Percentiles rank a stretch among this genome's conserved stretches.
Evolutionary conservation across 345 rosid genomes (phyloP).

Genomic region (Turnera subulata): DNA sequence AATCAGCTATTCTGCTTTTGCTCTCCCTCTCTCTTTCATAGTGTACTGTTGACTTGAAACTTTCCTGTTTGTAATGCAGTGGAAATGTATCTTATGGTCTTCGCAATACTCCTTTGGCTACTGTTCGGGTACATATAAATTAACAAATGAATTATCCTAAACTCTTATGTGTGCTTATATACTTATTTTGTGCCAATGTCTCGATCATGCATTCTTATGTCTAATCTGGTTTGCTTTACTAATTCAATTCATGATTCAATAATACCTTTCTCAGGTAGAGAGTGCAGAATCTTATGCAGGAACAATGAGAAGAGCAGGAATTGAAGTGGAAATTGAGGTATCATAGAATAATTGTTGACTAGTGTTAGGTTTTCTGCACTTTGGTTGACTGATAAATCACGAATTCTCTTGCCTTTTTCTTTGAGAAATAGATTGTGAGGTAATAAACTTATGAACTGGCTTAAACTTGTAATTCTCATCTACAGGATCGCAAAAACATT

Average conservation of each 20-base stretch:
- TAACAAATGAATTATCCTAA: not conserved
- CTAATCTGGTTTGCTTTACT: too few relatives aligned
- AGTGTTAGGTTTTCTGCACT: not conserved
- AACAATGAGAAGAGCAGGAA: not conserved
- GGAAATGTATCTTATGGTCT: conserved; percentile 81
- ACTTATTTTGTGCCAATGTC: too few relatives aligned
- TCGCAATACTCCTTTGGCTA: conserved; percentile 73
- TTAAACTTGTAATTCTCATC: conserved; percentile 1
- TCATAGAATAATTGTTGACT: not conserved
- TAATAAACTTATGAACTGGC: not conserved
- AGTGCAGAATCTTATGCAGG: not conserved
- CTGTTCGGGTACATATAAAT: conserved; percentile 47
- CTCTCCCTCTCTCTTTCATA: not conserved
- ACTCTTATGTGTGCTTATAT: too few relatives aligned
- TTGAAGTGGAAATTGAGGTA: not conserved
- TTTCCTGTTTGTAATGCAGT: conserved; percentile 42
- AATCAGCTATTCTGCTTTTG: not conserved
- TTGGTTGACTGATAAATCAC: not conserved
- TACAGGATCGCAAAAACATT: conserved; percentile 59
- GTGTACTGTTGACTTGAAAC: conserved; percentile 1
- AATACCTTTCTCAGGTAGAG: not conserved
- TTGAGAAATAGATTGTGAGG: not conserved
- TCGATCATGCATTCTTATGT: too few relatives aligned
- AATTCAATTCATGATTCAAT: not conserved
- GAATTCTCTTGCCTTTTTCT: not conserved